Percentiles rank a stretch among this genome's conserved stretches.
Conservation (phyloP, 768 basidiomycete genomes). For the Hericium erinaceus region DNA sequence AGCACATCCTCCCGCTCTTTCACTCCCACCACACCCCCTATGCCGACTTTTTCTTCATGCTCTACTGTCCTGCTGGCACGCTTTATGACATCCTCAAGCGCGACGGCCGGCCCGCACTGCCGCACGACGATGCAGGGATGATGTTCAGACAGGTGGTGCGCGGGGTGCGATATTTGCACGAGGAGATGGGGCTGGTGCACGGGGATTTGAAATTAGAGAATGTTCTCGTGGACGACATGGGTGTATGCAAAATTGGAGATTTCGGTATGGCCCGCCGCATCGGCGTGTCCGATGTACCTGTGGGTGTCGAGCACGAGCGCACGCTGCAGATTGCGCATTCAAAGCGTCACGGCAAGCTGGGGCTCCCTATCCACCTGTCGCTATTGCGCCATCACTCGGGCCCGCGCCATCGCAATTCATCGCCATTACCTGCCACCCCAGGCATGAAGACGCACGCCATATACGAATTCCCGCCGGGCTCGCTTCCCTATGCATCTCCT, state of each 20-base stretch:
- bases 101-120: constrained; percentile 56
- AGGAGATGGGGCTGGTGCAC: constrained; percentile 70
- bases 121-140: constrained; percentile 72
- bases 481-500: constrained; percentile 84
- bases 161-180: constrained; percentile 77
- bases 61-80: constrained; percentile 77
- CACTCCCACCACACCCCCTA: constrained; percentile 45
- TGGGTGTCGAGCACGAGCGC: neutral
- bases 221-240: constrained; percentile 83
- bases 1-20: constrained; percentile 83
- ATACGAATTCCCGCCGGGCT: constrained; percentile 63
- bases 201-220: constrained; percentile 97
- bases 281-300: constrained; percentile 26
- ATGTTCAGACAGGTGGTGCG: constrained; percentile 83
- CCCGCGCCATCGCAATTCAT: constrained; percentile 42
- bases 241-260: constrained; percentile 77
- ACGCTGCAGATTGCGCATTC: constrained; percentile 1
- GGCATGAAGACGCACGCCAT: constrained; percentile 21
- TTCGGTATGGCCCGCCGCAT: constrained; percentile 75
- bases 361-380: constrained; percentile 23
- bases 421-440: constrained; percentile 27
- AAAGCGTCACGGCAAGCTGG: constrained; percentile 15
- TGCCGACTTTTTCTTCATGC: constrained; percentile 74
- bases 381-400: constrained; percentile 30
- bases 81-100: constrained; percentile 76